Evolutionary conservation across 768 basidiomycete genomes (phyloP).

Genomic region (Boletellus emodensis): DNA sequence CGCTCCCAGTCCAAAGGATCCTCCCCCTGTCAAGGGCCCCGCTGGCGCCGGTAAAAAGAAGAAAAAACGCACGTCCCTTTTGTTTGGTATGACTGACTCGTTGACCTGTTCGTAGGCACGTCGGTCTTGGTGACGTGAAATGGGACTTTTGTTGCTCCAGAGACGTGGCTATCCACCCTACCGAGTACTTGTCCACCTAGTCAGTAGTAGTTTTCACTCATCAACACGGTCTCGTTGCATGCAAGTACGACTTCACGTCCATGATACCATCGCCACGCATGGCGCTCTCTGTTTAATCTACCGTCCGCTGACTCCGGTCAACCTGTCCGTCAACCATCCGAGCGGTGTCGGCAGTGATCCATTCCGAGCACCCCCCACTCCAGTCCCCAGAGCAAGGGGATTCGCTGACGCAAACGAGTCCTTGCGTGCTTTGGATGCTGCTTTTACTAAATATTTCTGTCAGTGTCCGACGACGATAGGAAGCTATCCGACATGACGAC

Average conservation of each 20-base stretch:
- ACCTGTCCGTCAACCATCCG: conserved; percentile 73
- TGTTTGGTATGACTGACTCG: background rate
- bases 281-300: conserved; percentile 9
- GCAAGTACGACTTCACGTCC: conserved; percentile 2
- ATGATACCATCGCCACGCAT: background rate
- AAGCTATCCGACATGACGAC: background rate
- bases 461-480: conserved; percentile 8
- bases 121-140: conserved; percentile 22
- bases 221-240: background rate
- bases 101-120: conserved; percentile 19
- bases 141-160: background rate
- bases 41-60: conserved; percentile 65
- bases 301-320: conserved; percentile 61
- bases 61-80: conserved; percentile 57
- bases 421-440: conserved; percentile 65
- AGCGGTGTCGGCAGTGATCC: conserved; percentile 65
- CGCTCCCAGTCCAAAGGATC: conserved; percentile 44
- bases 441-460: conserved; percentile 49
- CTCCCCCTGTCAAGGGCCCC: conserved; percentile 40
- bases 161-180: background rate
- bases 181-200: background rate
- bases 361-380: conserved; percentile 56
- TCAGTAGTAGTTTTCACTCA: background rate
- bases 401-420: conserved; percentile 81
- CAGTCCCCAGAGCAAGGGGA: conserved; percentile 69